Conservation (phyloP, 2,329 filamentous ascomycete genomes). For the Claviceps sp. region DNA sequence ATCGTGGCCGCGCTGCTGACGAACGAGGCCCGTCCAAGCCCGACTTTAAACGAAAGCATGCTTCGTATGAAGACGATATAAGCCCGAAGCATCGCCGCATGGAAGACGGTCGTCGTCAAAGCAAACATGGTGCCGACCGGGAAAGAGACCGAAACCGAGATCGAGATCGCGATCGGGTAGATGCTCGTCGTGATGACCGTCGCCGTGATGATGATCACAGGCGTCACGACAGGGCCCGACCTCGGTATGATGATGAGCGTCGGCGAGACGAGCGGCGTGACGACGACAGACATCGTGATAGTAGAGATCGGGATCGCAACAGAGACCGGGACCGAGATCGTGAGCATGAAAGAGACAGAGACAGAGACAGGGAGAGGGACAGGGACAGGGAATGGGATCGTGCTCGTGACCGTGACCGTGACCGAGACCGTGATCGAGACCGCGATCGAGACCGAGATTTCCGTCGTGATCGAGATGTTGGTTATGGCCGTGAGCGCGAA, state of each 20-base stretch:
- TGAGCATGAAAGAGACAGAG: conserved; percentile 10
- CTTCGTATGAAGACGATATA: conserved; percentile 29
- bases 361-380: conserved; percentile 10
- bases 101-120: conserved; percentile 26
- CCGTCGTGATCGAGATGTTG: conserved; percentile 11
- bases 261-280: conserved; percentile 12
- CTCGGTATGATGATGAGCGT: conserved; percentile 16
- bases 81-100: conserved; percentile 29
- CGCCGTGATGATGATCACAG: conserved; percentile 6
- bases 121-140: conserved; percentile 23
- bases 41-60: conserved; percentile 49
- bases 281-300: conserved; percentile 12
- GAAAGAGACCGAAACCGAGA: conserved; percentile 13
- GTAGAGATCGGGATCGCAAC: conserved; percentile 8
- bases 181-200: background rate
- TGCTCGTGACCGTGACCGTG: background rate
- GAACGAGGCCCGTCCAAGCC: conserved; percentile 37
- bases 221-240: conserved; percentile 1
- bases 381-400: conserved; percentile 8
- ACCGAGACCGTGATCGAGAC: conserved; percentile 9
- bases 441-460: conserved; percentile 10
- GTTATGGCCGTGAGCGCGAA: conserved; percentile 14
- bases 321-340: conserved; percentile 3
- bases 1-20: conserved; percentile 36
- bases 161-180: background rate